A percentile compares a stretch with the other conserved stretches of the same genome.
Conservation (phyloP, 2,329 filamentous ascomycete genomes). For the Sarocladium strictum region DNA sequence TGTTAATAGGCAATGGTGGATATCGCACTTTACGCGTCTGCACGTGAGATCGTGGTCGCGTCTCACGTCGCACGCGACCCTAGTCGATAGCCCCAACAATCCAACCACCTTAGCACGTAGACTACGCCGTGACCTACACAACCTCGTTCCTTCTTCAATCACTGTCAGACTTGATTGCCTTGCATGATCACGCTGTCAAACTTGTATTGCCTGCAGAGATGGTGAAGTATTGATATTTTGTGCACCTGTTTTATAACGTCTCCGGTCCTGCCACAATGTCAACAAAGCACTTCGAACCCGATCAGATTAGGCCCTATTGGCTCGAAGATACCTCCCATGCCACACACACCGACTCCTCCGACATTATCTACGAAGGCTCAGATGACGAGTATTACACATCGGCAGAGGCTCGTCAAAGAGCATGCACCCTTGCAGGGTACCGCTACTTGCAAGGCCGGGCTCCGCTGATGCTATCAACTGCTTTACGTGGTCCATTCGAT, state of each 20-base stretch:
- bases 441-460: constrained; percentile 51
- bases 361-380: constrained; percentile 49
- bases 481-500: constrained; percentile 57
- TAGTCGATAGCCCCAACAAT: background rate
- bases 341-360: constrained; percentile 32
- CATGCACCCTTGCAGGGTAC: constrained; percentile 54
- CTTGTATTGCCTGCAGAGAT: too few relatives aligned
- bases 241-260: too few relatives aligned
- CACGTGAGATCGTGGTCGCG: constrained; percentile 1
- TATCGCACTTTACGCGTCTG: background rate
- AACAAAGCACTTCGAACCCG: background rate
- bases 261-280: background rate
- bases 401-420: constrained; percentile 38
- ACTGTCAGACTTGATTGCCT: background rate
- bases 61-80: constrained; percentile 3
- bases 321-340: constrained; percentile 37
- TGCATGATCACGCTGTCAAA: too few relatives aligned
- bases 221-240: too few relatives aligned
- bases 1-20: too few relatives aligned
- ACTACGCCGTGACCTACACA: background rate
- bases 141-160: background rate
- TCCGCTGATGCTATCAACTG: constrained; percentile 54
- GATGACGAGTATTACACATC: constrained; percentile 49
- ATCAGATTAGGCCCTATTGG: constrained; percentile 15
- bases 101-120: background rate